Conservation (phyloP, 139 green algal species). For the Chlamydomonas schloesseri region DNA sequence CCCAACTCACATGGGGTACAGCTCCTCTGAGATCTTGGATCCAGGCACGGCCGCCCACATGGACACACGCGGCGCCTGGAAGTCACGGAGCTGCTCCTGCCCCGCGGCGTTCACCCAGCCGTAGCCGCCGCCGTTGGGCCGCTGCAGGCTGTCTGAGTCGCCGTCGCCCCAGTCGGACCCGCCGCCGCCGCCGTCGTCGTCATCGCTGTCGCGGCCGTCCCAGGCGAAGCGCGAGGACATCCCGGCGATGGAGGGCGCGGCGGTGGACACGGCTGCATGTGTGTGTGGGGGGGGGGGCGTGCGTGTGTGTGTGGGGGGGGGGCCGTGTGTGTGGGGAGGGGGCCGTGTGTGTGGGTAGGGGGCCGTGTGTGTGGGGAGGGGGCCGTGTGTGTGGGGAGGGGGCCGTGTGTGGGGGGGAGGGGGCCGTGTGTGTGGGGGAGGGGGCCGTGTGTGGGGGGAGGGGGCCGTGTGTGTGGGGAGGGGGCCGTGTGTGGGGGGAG, state of each 20-base stretch:
- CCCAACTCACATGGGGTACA: slow-evolving; percentile 44
- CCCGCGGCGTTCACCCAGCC: neutral
- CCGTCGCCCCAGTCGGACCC: neutral
- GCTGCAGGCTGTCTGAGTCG: neutral
- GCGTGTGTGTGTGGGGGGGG: no score
- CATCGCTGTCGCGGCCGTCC: neutral
- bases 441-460: no score
- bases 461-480: no score
- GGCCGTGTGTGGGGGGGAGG: no score
- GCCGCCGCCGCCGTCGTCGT: neutral
- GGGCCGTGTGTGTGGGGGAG: no score
- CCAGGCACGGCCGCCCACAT: slow-evolving; percentile 47
- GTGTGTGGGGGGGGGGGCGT: no score
- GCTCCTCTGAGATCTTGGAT: slow-evolving; percentile 41
- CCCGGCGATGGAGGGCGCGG: neutral
- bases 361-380: no score
- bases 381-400: no score
- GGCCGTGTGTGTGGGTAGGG: no score
- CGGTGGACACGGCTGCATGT: neutral
- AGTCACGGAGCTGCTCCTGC: slow-evolving; percentile 35
- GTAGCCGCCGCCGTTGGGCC: neutral
- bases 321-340: no score
- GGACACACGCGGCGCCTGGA: slow-evolving; percentile 36
- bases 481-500: no score
- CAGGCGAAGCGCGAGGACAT: neutral